Evolutionary conservation across 805 yeast genomes (phyloP), one percentile per base, ranked within the genome.

Genomic region (Saturnispora silvae): DNA sequence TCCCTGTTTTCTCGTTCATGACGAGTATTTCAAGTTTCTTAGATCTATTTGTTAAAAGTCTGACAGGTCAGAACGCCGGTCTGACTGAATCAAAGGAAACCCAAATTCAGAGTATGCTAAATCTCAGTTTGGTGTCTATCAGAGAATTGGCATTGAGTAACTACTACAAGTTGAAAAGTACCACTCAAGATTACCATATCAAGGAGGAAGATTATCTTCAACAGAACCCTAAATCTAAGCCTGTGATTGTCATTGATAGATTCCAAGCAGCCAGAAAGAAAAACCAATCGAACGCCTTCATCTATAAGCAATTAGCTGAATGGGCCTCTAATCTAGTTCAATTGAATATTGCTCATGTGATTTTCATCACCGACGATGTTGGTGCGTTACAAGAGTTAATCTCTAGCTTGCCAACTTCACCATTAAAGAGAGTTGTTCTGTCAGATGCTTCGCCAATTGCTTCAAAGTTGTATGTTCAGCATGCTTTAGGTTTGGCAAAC

Each of bases 51-150:
- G 81, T 82, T 15, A 95, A 85, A 53, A 89, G 96, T 40, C 56
- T 89, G 29, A 85, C 95, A 1, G 98, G 97, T 1, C 96, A 86
- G 54, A 87, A 86, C 52, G 81, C 94, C 3, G 96, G 96, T 1
- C 63, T 87, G 33, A 74, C 87, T 22, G 96, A 87, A 53, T 63
- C 83, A 2, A 78, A 77, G 44, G 96, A 87, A 47, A 60, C 80
- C 0, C 95, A 84, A 53, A 71, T 82, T 43, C 80, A 82, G 56
- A 77, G 78, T 47, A 86, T 87, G 73, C 65, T 87, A 34, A 70
- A 77, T 34, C 69, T 83, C 31, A 68, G 89, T 0, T 62, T 77
- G 26, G 75, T 72, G 45, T 87, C 95, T 0, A 66, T 92, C n/a
- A 68, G 86, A 46, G 72, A 71, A 15, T 69, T 85, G 10, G 67